Percentiles rank a stretch among this genome's conserved stretches.
Evolutionary conservation across 176 grass and related monocot species (phyloP).

Genomic region (Bromus sterilis): DNA sequence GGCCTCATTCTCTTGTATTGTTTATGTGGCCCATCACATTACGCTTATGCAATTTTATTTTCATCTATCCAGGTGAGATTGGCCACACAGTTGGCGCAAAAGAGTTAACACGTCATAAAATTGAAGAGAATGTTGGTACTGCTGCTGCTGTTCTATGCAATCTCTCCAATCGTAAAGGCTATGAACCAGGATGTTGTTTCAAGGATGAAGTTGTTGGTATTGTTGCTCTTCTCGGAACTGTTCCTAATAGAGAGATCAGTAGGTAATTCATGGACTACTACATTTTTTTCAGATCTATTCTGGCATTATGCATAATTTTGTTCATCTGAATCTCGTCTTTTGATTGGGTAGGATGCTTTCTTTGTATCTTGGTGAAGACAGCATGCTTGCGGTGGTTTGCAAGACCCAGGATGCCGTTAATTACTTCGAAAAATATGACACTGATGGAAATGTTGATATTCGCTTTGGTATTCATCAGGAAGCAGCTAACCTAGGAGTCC

Average conservation of each 20-base stretch:
- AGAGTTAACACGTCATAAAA: slow-evolving; percentile 5
- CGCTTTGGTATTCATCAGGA: slow-evolving; percentile 15
- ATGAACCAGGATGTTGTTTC: background rate
- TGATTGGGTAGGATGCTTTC: slow-evolving; percentile 32
- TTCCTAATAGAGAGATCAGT: background rate
- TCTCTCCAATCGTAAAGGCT: background rate
- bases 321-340: background rate
- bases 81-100: background rate
- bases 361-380: slow-evolving; percentile 17
- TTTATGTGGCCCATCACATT: background rate
- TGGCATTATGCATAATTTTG: background rate
- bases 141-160: slow-evolving; percentile 25
- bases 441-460: slow-evolving; percentile 11
- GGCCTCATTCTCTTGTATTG: background rate
- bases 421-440: slow-evolving; percentile 16
- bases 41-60: background rate
- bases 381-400: slow-evolving; percentile 36
- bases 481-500: slow-evolving; percentile 14
- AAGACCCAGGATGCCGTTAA: background rate
- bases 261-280: background rate
- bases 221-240: slow-evolving; percentile 37
- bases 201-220: slow-evolving; percentile 5
- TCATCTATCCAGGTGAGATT: slow-evolving; percentile 14
- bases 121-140: slow-evolving; percentile 8
- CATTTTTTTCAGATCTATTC: background rate